These are phyloP conservation scores for Umbelopsis sp. DNA, from an alignment of 192 early-diverging fungal genomes.

Conservation along the genomic window DNA sequence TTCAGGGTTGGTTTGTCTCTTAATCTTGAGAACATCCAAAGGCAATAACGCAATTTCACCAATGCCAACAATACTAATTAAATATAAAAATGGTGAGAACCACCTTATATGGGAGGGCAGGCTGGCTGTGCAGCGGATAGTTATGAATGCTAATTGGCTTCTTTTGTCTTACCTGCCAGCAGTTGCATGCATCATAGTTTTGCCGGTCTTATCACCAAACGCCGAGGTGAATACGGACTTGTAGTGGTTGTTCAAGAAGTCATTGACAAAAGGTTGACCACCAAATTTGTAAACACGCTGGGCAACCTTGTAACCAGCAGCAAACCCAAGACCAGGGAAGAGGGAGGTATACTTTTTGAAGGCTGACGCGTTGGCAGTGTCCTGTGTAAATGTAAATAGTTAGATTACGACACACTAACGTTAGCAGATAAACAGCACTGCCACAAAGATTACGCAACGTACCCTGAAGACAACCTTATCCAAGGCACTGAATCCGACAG, in stretches of 20 bases:
- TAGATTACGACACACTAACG: neutral
- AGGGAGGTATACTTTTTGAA: conserved; percentile 88
- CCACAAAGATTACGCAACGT: neutral
- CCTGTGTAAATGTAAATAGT: conserved; percentile 37
- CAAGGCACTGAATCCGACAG: conserved; percentile 67
- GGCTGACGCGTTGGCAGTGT: conserved; percentile 73
- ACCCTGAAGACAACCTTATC: conserved; percentile 91
- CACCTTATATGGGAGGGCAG: no score
- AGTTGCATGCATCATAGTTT: conserved; percentile 97
- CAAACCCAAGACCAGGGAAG: conserved; percentile 97
- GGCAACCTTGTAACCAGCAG: conserved; percentile 96
- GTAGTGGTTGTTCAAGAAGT: conserved; percentile 87
- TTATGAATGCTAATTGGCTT: conserved; percentile 4
- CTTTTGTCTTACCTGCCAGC: conserved; percentile 66
- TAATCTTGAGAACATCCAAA: conserved; percentile 98
- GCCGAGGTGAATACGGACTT: conserved; percentile 68
- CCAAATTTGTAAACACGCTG: conserved; percentile 99
- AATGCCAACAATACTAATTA: conserved; percentile 86
- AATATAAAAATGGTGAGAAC: conserved; percentile 12
- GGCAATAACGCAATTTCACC: conserved; percentile 97
- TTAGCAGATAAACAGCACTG: neutral
- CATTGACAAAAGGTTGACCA: conserved; percentile 95
- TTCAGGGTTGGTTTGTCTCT: conserved; percentile 92
- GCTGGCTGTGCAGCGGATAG: neutral
- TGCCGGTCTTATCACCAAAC: conserved; percentile 94